A percentile compares a stretch with the other conserved stretches of the same genome.
phyloP scores from a whole-genome alignment of 23 red algal genomes.

The Gracilaria gracilis region DNA sequence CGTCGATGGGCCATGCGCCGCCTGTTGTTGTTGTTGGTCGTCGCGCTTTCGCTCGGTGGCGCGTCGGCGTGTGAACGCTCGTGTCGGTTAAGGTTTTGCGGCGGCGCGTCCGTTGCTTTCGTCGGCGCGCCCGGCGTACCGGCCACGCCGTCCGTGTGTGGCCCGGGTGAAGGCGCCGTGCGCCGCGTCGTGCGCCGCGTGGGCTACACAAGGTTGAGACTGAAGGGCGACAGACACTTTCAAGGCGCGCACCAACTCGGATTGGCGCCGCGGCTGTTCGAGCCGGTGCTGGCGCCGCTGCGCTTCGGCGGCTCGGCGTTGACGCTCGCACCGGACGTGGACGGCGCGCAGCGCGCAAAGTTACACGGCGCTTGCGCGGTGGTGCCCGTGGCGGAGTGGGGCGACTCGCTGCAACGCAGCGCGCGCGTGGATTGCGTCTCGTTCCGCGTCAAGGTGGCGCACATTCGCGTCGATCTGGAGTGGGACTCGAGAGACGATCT shows the following conservation, averaged over 20 bases:
- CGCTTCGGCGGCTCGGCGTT: slow-evolving; percentile 28
- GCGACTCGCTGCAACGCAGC: not conserved
- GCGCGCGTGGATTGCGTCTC: slow-evolving; percentile 22
- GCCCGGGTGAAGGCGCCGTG: not conserved
- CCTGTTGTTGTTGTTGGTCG: not conserved
- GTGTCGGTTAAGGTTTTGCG: slow-evolving; percentile 13
- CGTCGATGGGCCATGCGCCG: not conserved
- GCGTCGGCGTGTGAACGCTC: not conserved
- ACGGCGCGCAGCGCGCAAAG: not conserved
- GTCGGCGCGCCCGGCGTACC: not conserved
- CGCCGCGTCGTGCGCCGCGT: slow-evolving; percentile 1
- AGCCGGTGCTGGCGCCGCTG: slow-evolving; percentile 23
- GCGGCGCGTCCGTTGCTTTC: not conserved
- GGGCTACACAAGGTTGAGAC: not conserved
- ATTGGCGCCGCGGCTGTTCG: not conserved
- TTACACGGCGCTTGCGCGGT: slow-evolving; percentile 10
- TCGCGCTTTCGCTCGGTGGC: not conserved
- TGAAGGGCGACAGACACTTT: not conserved
- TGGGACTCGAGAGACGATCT: slow-evolving; percentile 47
- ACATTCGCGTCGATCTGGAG: slow-evolving; percentile 20
- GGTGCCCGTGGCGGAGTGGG: not conserved
- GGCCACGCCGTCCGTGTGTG: slow-evolving; percentile 27
- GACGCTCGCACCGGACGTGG: not conserved
- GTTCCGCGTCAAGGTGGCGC: slow-evolving; percentile 10
- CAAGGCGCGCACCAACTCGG: not conserved